phyloP scores from a whole-genome alignment of 345 rosid genomes.

The Pistacia vera region DNA sequence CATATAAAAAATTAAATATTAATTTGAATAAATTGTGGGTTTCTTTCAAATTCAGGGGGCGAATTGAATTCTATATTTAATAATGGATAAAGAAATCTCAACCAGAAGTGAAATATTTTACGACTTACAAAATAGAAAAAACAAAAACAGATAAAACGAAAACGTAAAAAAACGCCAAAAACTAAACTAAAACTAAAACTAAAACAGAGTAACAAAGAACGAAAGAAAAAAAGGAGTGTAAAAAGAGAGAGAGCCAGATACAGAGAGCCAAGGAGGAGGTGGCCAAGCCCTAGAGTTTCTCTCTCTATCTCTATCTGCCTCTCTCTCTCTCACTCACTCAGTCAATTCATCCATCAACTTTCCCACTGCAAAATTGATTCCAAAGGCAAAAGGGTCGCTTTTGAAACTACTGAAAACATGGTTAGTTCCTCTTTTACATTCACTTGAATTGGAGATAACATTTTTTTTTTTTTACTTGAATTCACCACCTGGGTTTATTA shows the following conservation, averaged over 20 bases:
- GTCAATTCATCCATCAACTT: no score
- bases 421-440: neutral
- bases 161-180: neutral
- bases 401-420: neutral
- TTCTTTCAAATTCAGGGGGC: neutral
- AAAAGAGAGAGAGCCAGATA: neutral
- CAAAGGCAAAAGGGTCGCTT: no score
- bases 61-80: neutral
- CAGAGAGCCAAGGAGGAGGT: neutral
- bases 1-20: no score
- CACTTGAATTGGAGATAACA: neutral
- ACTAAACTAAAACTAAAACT: neutral
- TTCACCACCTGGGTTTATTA: neutral
- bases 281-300: conserved; percentile 14
- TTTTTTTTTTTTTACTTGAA: neutral
- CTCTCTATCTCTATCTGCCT: neutral
- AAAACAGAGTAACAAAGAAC: neutral
- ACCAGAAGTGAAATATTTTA: neutral
- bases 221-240: neutral
- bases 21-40: no score
- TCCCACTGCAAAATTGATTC: no score
- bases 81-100: neutral
- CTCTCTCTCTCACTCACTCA: no score
- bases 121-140: neutral
- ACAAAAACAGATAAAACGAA: neutral